Percentiles rank a stretch among this genome's conserved stretches.
These are phyloP conservation scores for Coemansia aciculifera DNA, from an alignment of 192 early-diverging fungal species.

Conservation along the genomic window DNA sequence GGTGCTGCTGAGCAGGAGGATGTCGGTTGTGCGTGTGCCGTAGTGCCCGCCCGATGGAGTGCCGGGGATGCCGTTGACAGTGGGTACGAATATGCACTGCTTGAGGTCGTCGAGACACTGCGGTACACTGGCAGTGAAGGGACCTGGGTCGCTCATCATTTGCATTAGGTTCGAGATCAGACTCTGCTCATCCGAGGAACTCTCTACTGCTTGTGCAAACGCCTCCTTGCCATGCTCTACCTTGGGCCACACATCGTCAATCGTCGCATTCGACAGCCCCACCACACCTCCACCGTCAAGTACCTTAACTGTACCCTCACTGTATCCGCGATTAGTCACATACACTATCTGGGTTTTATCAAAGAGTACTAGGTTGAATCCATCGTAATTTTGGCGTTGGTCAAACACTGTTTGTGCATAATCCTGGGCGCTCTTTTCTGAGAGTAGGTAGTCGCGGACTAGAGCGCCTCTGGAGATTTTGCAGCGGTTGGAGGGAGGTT, in stretches of 20 bases:
- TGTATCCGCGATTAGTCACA: slow-evolving; percentile 31
- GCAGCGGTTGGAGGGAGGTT: background rate
- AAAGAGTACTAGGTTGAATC: slow-evolving; percentile 48
- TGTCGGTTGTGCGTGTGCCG: slow-evolving; percentile 43
- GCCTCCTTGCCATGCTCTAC: slow-evolving; percentile 17
- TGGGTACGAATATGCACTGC: slow-evolving; percentile 42
- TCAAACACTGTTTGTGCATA: slow-evolving; percentile 29
- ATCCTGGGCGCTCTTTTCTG: background rate
- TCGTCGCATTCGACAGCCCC: slow-evolving; percentile 42
- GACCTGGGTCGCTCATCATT: slow-evolving; percentile 19
- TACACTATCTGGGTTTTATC: slow-evolving; percentile 23
- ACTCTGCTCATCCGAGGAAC: background rate
- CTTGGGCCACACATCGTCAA: slow-evolving; percentile 39
- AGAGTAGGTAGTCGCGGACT: slow-evolving; percentile 41
- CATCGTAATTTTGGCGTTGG: slow-evolving; percentile 37
- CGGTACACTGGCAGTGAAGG: slow-evolving; percentile 9
- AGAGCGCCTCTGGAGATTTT: slow-evolving; percentile 47
- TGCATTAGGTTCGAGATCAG: slow-evolving; percentile 12
- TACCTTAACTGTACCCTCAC: background rate
- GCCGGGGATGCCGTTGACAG: background rate
- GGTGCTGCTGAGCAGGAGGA: slow-evolving; percentile 26
- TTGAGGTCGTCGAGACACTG: slow-evolving; percentile 23
- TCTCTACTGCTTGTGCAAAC: background rate
- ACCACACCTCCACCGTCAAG: background rate
- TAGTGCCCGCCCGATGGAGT: slow-evolving; percentile 5